Base-by-base conservation (phyloP, 1,139 yeast genomes). In the Wickerhamomyces sp. region DNA sequence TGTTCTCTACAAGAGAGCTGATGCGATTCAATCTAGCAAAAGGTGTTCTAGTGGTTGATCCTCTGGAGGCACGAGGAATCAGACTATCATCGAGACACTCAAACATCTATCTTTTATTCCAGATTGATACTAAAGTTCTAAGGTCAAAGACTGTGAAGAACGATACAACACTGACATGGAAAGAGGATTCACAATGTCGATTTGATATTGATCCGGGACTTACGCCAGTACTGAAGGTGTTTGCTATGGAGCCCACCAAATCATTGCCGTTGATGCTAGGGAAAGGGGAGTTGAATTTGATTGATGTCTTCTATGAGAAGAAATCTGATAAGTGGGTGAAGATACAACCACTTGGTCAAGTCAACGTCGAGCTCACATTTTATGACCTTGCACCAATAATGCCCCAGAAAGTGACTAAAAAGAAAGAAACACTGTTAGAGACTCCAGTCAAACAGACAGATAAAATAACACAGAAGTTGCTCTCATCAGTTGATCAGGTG, bases 11-110 rank as follows among this genome's bases (percentile, higher is more conserved):
- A 10, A n/a, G 2, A 9, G 11, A 14, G 26, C 27, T 4, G 7
- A 34, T 27, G 27, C 30, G 27, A 5, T 49, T 45, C 18, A 41
- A 43, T 29, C 36, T 43, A 6, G 56, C 58, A 0, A 55, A 50
- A 30, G 60, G 60, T 1, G 49, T 56, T 10, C 40, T 57, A 7
- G 57, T 56, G 1, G 55, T 54, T n/a, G 61, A 57, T 36, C 59
- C 61, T 7, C 32, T 57, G 18, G 59, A 56, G 31, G 54, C 46
- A 2, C 41, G 48, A 39, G 54, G 53, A 5, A 40, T 41, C 7
- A 37, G 32, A 18, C 27, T 36, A 1, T 34, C 13, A 15, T 14
- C 38, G 15, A 39, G n/a, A 7, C 23, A 44, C 27, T 10, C 47
- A 6, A 18, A 13, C 4, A 36, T 54, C 9, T 57, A 57, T 34